These are phyloP conservation scores for Symbiodinium pilosum DNA, from an alignment of 73 alveolate genomes.

Conservation along the genomic window DNA sequence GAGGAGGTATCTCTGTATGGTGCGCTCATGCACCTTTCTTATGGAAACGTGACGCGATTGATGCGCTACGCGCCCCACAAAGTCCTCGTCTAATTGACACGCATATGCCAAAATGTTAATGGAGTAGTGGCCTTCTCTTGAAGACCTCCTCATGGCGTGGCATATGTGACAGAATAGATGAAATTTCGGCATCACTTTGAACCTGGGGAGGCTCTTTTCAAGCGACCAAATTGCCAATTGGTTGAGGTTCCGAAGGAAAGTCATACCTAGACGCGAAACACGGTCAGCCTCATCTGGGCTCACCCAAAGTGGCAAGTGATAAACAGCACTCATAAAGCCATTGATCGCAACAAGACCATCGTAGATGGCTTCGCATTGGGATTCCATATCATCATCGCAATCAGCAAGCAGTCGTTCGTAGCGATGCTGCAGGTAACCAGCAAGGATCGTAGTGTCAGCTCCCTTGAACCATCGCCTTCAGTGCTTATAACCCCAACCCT, in stretches of 20 bases:
- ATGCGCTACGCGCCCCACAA: background rate
- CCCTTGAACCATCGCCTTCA: constrained; percentile 17
- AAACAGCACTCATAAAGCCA: background rate
- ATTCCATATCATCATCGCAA: background rate
- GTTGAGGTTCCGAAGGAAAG: background rate
- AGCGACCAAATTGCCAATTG: background rate
- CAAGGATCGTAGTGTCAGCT: background rate
- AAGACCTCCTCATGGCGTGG: background rate
- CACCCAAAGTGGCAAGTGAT: background rate
- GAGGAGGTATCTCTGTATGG: background rate
- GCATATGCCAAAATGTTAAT: background rate
- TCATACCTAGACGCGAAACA: background rate
- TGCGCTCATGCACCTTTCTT: background rate
- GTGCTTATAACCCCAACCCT: too few species aligned
- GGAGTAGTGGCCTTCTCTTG: background rate
- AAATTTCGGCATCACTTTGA: background rate
- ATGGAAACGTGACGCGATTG: background rate
- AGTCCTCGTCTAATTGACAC: background rate
- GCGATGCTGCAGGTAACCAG: background rate
- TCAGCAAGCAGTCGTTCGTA: background rate
- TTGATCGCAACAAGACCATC: background rate
- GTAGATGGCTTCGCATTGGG: background rate
- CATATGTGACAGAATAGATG: background rate
- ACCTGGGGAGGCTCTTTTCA: background rate
- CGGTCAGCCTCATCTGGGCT: background rate